These are phyloP conservation scores for Nelumbo lutea DNA, from an alignment of 164 flowering plant genomes.

Conservation along the genomic window DNA sequence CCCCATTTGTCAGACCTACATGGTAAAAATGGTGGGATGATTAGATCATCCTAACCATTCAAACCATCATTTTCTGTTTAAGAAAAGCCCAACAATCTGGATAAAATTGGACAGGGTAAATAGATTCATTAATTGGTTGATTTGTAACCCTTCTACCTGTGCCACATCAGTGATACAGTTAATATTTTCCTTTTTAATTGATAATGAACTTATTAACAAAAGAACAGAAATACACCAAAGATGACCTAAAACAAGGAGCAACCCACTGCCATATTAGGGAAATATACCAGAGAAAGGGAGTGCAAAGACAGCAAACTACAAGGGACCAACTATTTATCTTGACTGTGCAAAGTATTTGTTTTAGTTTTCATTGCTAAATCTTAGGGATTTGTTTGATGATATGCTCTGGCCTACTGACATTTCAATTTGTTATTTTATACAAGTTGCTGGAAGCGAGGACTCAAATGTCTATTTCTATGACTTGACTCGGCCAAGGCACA, in stretches of 20 bases:
- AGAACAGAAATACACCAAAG: no score
- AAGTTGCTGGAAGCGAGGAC: slow-evolving; percentile 96
- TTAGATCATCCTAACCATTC: background rate
- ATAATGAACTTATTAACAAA: no score
- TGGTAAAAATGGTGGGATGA: no score
- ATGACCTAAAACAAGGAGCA: no score
- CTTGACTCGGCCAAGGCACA: slow-evolving; percentile 83
- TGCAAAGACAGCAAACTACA: no score
- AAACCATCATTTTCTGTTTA: background rate
- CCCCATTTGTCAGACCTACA: background rate
- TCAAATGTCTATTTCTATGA: slow-evolving; percentile 96
- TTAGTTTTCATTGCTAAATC: background rate
- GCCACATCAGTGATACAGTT: no score
- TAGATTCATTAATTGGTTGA: background rate
- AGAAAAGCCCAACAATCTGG: background rate
- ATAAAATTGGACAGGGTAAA: background rate
- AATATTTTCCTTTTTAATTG: no score
- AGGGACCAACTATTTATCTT: background rate
- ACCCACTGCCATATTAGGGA: no score
- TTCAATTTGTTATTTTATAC: slow-evolving; percentile 18
- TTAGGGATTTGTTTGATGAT: background rate
- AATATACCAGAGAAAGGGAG: no score
- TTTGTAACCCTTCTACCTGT: background rate
- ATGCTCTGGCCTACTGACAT: background rate
- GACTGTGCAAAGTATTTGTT: background rate